Base-by-base conservation (phyloP, 495 filamentous ascomycete genomes). In the Tuber melanosporum region DNA sequence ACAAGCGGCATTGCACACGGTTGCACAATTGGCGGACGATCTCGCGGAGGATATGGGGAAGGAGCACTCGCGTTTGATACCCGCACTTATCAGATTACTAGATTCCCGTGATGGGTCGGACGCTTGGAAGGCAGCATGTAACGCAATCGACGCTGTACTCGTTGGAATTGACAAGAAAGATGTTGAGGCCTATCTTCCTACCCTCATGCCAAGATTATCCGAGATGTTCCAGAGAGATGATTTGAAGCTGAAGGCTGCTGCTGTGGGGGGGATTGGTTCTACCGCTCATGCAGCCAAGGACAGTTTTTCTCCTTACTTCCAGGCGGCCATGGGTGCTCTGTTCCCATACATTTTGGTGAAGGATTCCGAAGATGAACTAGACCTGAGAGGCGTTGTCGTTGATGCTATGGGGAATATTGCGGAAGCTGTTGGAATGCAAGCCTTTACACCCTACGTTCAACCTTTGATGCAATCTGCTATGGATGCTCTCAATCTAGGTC, bases 361-460 rank as follows among this genome's bases (percentile, higher is more conserved):
- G 86, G 93, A 94, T 71, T 91, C 89, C 62, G 91, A 94, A 76
- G 94, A 97, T 19, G 92, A 98, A 80, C 90, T 99, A 26, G 91
- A 97, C 75, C 89, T 99, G 46, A 91, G 95, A 75, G 94, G 93
- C 74, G 91, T 91, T 73, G 93, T 97, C 14, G 92, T 92, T 78
- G 96, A 99, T 84, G 89, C 94, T 20, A 92, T 99, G 89, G 94
- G 93, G 71, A 92, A 92, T 82, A 95, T 99, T 83, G 93, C 95
- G 26, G 86, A 90, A 73, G 94, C 96, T 66, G 95, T 97, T 74
- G 95, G 95, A 44, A 87, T 92, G 45, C 88, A 92, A 84, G 87
- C 92, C 39, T 98, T 98, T 87, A 89, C 95, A 86, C 92, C 91
- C 10, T 99, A 94, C 82, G 95, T 98, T 46, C 87, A 91, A 81